Evolutionary conservation across 305 asterid genomes (phyloP), one percentile per base, ranked within the genome.

Genomic region (Stenogyne calaminthoides): DNA sequence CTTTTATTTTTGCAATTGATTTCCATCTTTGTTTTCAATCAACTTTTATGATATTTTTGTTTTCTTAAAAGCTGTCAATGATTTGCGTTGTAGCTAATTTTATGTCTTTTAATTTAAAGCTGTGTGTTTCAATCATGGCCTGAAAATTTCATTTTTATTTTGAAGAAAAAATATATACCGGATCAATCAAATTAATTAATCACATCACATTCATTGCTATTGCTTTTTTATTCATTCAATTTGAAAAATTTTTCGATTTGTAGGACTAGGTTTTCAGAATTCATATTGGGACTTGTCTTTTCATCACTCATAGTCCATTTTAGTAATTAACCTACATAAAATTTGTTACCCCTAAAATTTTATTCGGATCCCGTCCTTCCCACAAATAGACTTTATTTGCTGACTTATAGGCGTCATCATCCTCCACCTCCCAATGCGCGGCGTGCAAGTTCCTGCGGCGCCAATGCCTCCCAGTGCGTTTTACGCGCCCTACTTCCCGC

Each of bases 401-500:
- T 1, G 2, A 1, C 29, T 25, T 1, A 25, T 25, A n/a, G 29
- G 29, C 29, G 1, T 25, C 29, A 25, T 25, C 29, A 2, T 25
- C 29, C 29, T 86, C 95, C 2, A 83, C 94, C 7, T 84, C 96
- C 0, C 96, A 95, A 0, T 90, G 96, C 69, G 96, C 96, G 0
- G 96, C 95, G 15, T 90, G 96, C 83, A 90, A 90, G 72, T 88
- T 90, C 77, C 92, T 90, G 44, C 89, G 95, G 6, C 88, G 96
- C 0, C 88, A 87, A 39, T 90, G 96, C 81, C 88, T 84, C 67
- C 96, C 92, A 87, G 67, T 90, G 96, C 80, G 92, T 90, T 0
- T 90, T 90, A n/a, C 67, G 96, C 96, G 1, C 96, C 96, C 0
- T 90, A 90, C 63, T 90, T 90, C 73, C 96, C 96, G 9, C 96